A percentile compares a stretch with the other conserved stretches of the same genome.
Evolutionary conservation across 2,329 filamentous ascomycete species (phyloP).

Genomic region (Colletotrichum paranaense): DNA sequence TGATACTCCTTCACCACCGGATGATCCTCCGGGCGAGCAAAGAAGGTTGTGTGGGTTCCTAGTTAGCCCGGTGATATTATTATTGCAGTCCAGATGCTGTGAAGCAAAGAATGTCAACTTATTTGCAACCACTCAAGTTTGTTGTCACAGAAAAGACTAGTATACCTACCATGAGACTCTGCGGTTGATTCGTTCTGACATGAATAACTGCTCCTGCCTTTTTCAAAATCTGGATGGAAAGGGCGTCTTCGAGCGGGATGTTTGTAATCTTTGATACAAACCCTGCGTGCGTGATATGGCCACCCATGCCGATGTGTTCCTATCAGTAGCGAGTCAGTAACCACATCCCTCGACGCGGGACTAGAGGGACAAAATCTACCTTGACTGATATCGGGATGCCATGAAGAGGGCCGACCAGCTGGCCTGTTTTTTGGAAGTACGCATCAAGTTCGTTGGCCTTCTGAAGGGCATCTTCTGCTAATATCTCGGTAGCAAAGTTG

Average conservation of each 20-base stretch:
- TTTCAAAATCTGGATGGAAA: conserved; percentile 54
- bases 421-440: conserved; percentile 56
- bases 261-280: conserved; percentile 72
- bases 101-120: not conserved
- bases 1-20: conserved; percentile 74
- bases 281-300: conserved; percentile 69
- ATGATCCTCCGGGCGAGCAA: conserved; percentile 72
- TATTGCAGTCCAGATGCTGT: conserved; percentile 43
- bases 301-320: conserved; percentile 43
- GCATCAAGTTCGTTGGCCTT: conserved; percentile 61
- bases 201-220: conserved; percentile 64
- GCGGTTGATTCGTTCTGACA: conserved; percentile 66
- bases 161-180: conserved; percentile 76
- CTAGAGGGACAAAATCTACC: conserved; percentile 69
- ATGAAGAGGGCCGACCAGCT: conserved; percentile 71
- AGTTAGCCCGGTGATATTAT: conserved; percentile 72
- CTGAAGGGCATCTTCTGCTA: conserved; percentile 62
- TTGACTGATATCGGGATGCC: conserved; percentile 75
- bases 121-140: not conserved
- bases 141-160: conserved; percentile 57
- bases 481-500: conserved; percentile 64
- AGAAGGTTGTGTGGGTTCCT: conserved; percentile 69
- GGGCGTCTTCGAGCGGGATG: conserved; percentile 58
- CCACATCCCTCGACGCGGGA: not conserved
- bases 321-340: not conserved